Conservation (phyloP, 441 rosid species). For the Oxalis stricta region DNA sequence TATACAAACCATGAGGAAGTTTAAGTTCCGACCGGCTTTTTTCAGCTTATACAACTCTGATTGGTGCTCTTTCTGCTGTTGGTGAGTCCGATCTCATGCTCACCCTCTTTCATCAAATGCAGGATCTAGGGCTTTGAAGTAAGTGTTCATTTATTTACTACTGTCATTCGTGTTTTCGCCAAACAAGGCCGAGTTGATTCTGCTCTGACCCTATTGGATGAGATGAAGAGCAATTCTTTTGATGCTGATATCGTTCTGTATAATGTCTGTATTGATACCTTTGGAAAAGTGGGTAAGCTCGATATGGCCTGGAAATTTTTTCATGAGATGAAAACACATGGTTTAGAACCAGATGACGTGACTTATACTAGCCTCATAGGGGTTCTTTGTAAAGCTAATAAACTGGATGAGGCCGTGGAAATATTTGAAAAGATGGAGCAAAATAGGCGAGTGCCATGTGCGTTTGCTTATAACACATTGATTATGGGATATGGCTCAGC, state of each 20-base stretch:
- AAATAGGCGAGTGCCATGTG: conserved; percentile 59
- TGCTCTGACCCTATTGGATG: conserved; percentile 76
- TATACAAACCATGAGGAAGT: conserved; percentile 73
- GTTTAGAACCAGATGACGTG: conserved; percentile 70
- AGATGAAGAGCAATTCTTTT: conserved; percentile 68
- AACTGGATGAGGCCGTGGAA: conserved; percentile 66
- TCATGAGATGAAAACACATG: conserved; percentile 67
- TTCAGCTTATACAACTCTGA: conserved; percentile 78
- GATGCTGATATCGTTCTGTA: conserved; percentile 77
- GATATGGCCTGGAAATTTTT: conserved; percentile 97
- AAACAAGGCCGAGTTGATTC: conserved; percentile 66
- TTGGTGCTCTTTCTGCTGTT: conserved; percentile 62
- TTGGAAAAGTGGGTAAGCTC: conserved; percentile 79
- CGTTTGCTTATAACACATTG: conserved; percentile 88
- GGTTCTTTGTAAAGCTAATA: conserved; percentile 70
- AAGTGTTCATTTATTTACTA: conserved; percentile 67
- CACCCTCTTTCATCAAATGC: conserved; percentile 76
- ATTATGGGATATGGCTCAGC: conserved; percentile 88
- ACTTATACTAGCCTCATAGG: conserved; percentile 87
- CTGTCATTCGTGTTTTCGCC: conserved; percentile 66
- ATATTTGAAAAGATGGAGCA: conserved; percentile 73
- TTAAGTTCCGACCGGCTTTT: conserved; percentile 81
- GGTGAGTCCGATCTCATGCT: conserved; percentile 58
- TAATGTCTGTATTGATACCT: conserved; percentile 87
- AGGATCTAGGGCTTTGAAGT: conserved; percentile 85